phyloP scores from a whole-genome alignment of 345 rosid species.

The Laguncularia racemosa region DNA sequence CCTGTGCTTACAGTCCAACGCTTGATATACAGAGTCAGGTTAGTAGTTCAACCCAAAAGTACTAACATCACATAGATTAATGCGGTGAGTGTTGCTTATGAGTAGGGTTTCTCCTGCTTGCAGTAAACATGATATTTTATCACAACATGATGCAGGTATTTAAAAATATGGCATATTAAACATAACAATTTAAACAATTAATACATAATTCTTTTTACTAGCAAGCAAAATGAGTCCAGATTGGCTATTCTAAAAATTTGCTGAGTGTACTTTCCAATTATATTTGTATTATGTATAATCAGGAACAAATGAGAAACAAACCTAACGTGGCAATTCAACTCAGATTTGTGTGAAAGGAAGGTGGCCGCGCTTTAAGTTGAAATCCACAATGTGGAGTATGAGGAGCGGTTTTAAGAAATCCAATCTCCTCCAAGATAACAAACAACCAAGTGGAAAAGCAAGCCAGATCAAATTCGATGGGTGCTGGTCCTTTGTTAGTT shows the following conservation, averaged over 20 bases:
- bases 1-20: slow-evolving; percentile 1
- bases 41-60: slow-evolving; percentile 4
- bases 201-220: not conserved
- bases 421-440: slow-evolving; percentile 10
- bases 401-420: slow-evolving; percentile 9
- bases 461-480: slow-evolving; percentile 7
- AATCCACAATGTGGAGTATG: slow-evolving; percentile 13
- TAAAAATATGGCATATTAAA: no score
- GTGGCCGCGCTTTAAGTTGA: slow-evolving; percentile 20
- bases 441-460: not conserved
- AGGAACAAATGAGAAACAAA: slow-evolving; percentile 33
- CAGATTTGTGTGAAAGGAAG: slow-evolving; percentile 26
- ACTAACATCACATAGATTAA: no score
- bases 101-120: no score
- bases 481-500: slow-evolving; percentile 23
- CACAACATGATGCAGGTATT: no score
- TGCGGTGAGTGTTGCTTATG: no score
- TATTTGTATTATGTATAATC: slow-evolving; percentile 18
- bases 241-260: slow-evolving; percentile 1
- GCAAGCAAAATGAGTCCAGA: not conserved
- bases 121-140: no score
- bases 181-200: not conserved
- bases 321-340: slow-evolving; percentile 34
- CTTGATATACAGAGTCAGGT: slow-evolving; percentile 19
- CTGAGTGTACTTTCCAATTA: slow-evolving; percentile 10